phyloP scores from a whole-genome alignment of 371 early-diverging fungal species.

The Mucor piriformis region DNA sequence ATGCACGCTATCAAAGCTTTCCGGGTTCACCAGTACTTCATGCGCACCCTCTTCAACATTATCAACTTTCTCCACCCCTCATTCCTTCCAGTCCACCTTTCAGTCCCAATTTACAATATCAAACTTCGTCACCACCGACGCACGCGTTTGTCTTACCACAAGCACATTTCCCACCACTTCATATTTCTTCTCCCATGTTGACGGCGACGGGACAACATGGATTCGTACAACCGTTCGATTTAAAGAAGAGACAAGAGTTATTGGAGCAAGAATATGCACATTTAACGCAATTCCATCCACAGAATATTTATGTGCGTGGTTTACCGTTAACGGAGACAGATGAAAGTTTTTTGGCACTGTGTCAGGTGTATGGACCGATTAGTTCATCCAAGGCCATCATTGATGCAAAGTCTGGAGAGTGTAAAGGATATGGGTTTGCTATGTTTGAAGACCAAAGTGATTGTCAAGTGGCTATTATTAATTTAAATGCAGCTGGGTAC shows the following conservation, averaged over 20 bases:
- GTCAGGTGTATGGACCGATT: constrained; percentile 69
- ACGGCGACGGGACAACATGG: constrained; percentile 19
- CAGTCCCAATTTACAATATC: constrained; percentile 41
- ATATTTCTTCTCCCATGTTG: constrained; percentile 43
- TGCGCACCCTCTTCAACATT: constrained; percentile 30
- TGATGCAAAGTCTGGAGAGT: constrained; percentile 75
- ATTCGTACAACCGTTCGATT: constrained; percentile 21
- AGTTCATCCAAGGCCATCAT: constrained; percentile 84
- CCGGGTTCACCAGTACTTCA: constrained; percentile 49
- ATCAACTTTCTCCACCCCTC: constrained; percentile 33
- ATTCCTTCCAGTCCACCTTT: constrained; percentile 52
- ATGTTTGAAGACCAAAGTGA: constrained; percentile 77
- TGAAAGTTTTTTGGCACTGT: constrained; percentile 68
- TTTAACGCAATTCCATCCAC: constrained; percentile 35
- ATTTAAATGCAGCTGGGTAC: constrained; percentile 63
- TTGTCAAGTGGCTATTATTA: constrained; percentile 68
- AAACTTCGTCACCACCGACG: constrained; percentile 31
- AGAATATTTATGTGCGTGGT: constrained; percentile 86
- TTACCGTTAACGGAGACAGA: constrained; percentile 72
- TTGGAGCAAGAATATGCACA: constrained; percentile 18
- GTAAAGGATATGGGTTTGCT: constrained; percentile 92
- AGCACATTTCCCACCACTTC: constrained; percentile 44
- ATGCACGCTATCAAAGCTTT: constrained; percentile 30
- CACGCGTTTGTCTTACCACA: constrained; percentile 38
- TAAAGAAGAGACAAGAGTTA: constrained; percentile 16